Evolutionary conservation across 2,329 filamentous ascomycete genomes (phyloP).

Genomic region (Ascochyta lentis): DNA sequence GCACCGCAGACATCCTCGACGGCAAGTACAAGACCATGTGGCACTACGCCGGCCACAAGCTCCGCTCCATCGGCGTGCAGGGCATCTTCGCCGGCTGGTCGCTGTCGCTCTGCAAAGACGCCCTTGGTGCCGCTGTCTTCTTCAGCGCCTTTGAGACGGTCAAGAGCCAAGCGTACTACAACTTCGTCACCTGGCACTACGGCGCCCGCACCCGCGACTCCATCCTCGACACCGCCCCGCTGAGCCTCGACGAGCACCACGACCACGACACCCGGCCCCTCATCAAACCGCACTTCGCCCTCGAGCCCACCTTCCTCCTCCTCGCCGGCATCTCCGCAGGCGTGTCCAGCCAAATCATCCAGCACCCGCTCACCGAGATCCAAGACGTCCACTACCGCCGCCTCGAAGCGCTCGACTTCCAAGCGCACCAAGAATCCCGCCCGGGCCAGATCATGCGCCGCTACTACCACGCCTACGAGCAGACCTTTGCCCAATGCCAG

Average conservation of each 20-base stretch:
- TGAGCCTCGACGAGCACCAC: conserved; percentile 22
- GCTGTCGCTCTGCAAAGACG: conserved; percentile 72
- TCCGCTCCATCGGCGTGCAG: conserved; percentile 73
- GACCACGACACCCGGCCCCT: conserved; percentile 51
- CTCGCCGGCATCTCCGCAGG: conserved; percentile 73
- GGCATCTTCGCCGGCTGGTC: conserved; percentile 78
- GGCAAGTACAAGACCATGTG: conserved; percentile 72
- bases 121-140: conserved; percentile 72
- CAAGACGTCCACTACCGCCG: conserved; percentile 77
- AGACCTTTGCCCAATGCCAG: conserved; percentile 68
- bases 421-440: conserved; percentile 50
- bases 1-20: conserved; percentile 65
- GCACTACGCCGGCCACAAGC: conserved; percentile 70
- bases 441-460: conserved; percentile 57
- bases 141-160: conserved; percentile 79
- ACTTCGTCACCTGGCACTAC: conserved; percentile 74
- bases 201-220: conserved; percentile 46
- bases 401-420: conserved; percentile 73
- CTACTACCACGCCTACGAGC: conserved; percentile 74
- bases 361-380: conserved; percentile 74
- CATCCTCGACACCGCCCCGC: conserved; percentile 14
- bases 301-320: conserved; percentile 75
- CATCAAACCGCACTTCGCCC: conserved; percentile 75
- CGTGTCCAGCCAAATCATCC: conserved; percentile 70
- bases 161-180: conserved; percentile 76